phyloP scores from a whole-genome alignment of 176 grass and related monocot species.

The Sorghum bicolor region DNA sequence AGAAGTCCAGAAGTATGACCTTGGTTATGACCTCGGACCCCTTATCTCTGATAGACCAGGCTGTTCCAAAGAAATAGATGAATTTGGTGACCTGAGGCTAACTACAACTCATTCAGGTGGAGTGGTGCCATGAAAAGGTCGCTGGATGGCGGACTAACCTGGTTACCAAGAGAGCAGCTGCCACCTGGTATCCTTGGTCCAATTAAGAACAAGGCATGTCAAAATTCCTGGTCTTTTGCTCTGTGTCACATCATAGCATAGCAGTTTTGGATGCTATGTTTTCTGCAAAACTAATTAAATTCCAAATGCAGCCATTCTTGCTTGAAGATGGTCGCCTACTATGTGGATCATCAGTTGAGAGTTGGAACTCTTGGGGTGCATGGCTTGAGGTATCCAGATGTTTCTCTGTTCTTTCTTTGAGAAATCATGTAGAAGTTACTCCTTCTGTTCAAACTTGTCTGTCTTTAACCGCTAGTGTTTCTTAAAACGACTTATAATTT shows the following conservation, averaged over 20 bases:
- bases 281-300: neutral
- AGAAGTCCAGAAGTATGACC: constrained; percentile 74
- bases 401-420: neutral
- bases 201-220: constrained; percentile 87
- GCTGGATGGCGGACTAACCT: constrained; percentile 65
- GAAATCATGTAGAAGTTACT: neutral
- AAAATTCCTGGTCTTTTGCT: neutral
- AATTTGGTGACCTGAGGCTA: neutral
- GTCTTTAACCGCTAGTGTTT: neutral
- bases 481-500: neutral
- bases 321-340: constrained; percentile 76
- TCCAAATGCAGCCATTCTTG: constrained; percentile 64
- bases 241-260: constrained; percentile 17
- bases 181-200: constrained; percentile 95
- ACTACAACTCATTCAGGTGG: constrained; percentile 52
- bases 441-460: neutral
- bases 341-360: constrained; percentile 95
- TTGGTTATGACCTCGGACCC: neutral
- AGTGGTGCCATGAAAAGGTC: constrained; percentile 98
- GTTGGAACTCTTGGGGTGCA: constrained; percentile 98
- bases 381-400: constrained; percentile 78
- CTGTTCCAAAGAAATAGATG: neutral
- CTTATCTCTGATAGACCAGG: neutral
- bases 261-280: neutral
- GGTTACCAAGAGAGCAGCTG: constrained; percentile 82